Evolutionary conservation across 2,329 filamentous ascomycete species (phyloP), one percentile per base, ranked within the genome.

Genomic region (Fusarium drepaniforme): DNA sequence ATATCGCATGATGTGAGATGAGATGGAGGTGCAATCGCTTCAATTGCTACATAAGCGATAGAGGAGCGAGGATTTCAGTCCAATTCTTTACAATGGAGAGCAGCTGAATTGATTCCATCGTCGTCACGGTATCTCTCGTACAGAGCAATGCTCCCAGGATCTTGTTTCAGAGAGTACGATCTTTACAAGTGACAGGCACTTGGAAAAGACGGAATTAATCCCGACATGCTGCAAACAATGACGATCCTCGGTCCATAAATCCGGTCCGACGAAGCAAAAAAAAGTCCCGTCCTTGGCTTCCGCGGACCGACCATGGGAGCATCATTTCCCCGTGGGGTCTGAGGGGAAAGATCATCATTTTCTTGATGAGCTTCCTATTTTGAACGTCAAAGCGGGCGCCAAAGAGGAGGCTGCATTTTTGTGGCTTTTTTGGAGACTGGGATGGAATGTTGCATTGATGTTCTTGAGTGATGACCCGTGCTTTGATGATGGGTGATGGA

Each of bases 291-390:
- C 5, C 13, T 42, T 44, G 18, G 5, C 44, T 64, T 40, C 62
- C 49, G 38, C 37, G 28, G 51, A 57, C 23, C n/a, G 33, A 35
- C 44, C 44, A 46, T 37, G 23, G 46, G 25, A 37, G 44, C 49
- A 23, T 35, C n/a, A 8, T 44, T 64, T 56, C 61, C 61, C 61
- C 61, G 25, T 64, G 61, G 46, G 61, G 61, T 38, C 28, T 42
- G 46, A 33, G 35, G 35, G 35, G 61, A 38, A 18, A 18, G 44
- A 49, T 44, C n/a, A 2, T 44, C 40, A 4, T 18, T 46, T 46
- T 35, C n/a, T 49, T 25, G n/a, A n/a, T 42, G 61, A 64, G 61
- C 61, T 64, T 64, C 61, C 61, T 56, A 9, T 56, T 64, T 56
- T 42, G 60, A 64, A 37, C 23, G 61, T 64, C 38, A 25, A 37